Evolutionary conservation across 495 filamentous ascomycete genomes (phyloP).

Genomic region (Podospora tetraspora): DNA sequence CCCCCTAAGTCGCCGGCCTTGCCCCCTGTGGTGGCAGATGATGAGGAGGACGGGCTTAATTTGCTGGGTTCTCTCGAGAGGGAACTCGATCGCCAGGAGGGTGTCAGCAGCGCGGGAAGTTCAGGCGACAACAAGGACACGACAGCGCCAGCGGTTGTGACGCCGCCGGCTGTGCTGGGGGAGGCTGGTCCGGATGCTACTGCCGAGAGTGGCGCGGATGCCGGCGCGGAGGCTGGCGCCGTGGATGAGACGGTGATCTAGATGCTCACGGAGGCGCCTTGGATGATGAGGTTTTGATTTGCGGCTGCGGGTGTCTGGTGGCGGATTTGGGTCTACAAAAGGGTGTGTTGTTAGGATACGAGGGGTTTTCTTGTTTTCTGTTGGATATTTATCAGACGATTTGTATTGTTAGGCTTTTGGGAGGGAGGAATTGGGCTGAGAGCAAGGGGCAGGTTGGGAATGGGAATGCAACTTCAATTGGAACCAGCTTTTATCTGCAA

Average conservation of each 20-base stretch:
- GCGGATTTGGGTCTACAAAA: background rate
- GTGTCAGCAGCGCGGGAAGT: slow-evolving; percentile 11
- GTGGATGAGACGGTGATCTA: background rate
- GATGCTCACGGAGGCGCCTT: background rate
- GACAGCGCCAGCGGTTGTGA: background rate
- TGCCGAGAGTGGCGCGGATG: background rate
- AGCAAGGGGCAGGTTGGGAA: background rate
- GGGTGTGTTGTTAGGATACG: background rate
- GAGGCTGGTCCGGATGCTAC: background rate
- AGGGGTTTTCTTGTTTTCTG: background rate
- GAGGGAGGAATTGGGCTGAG: background rate
- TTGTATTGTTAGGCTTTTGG: background rate
- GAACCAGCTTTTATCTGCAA: background rate
- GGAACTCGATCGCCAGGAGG: slow-evolving; percentile 30
- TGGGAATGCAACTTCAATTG: background rate
- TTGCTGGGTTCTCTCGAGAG: slow-evolving; percentile 29
- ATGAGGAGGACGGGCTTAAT: slow-evolving; percentile 29
- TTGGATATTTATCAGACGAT: background rate
- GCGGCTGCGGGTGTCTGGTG: background rate
- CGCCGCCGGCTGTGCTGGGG: background rate
- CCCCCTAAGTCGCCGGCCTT: slow-evolving; percentile 21
- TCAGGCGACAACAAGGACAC: background rate
- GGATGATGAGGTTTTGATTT: background rate
- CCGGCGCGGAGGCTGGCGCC: background rate
- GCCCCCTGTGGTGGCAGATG: slow-evolving; percentile 17